Conservation (phyloP, 1,139 yeast genomes). For the Kodamaea fungicola region DNA sequence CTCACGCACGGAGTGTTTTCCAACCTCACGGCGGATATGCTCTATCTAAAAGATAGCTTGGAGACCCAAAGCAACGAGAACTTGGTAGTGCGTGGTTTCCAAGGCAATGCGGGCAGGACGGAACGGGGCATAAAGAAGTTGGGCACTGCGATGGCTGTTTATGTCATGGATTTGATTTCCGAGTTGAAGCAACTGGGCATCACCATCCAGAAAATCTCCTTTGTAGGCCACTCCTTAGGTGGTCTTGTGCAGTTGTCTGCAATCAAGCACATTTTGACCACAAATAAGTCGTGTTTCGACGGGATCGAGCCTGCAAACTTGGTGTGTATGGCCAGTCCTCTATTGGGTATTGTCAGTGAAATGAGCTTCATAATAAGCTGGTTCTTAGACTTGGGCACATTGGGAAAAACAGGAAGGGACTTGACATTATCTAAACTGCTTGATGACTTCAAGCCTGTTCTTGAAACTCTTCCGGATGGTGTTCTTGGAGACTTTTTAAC, state of each 20-base stretch:
- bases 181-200: constrained; percentile 8
- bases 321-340: constrained; percentile 24
- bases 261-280: constrained; percentile 18
- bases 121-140: constrained; percentile 22
- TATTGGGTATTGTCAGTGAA: constrained; percentile 23
- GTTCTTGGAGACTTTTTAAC: constrained; percentile 18
- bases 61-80: constrained; percentile 14
- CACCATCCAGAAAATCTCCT: constrained; percentile 16
- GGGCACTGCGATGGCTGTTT: constrained; percentile 17
- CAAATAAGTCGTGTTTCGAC: constrained; percentile 13
- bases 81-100: constrained; percentile 20
- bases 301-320: constrained; percentile 19
- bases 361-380: constrained; percentile 22
- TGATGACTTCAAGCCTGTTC: constrained; percentile 16
- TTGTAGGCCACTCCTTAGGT: constrained; percentile 25
- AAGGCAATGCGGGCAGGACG: constrained; percentile 24
- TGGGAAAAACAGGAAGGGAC: constrained; percentile 27
- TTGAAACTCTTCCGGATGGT: constrained; percentile 23
- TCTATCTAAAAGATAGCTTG: constrained; percentile 20
- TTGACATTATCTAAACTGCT: constrained; percentile 20
- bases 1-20: constrained; percentile 24
- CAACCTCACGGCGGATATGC: constrained; percentile 25
- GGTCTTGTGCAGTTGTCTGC: constrained; percentile 25
- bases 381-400: constrained; percentile 24
- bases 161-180: constrained; percentile 13